Evolutionary conservation across 1,139 yeast genomes (phyloP), one percentile per base, ranked within the genome.

Genomic region (Lodderomyces beijingensis): DNA sequence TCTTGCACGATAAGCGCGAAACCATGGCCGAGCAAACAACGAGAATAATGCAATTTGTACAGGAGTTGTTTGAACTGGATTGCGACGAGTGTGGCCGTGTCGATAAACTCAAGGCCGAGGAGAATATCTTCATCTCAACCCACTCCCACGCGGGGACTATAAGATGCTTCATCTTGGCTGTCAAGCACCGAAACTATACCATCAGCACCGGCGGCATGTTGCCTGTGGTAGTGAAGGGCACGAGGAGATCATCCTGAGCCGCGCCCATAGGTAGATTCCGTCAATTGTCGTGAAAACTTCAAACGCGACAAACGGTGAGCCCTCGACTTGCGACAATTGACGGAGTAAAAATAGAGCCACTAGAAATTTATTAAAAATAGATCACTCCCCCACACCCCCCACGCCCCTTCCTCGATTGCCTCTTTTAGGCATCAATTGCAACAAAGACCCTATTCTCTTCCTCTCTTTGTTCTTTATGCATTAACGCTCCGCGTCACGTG

Each of bases 191-290:
- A 34, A 59, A 59, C 31, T 79, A 77, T 45, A 64, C 76, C 14
- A 65, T 79, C 26, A 68, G 74, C n/a, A 77, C 84, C 0, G 86
- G 86, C 1, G 85, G 84, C 4, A 75, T 79, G 77, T 68, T 79
- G 16, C 85, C 86, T 2, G 63, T 78, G 14, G 69, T 79, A 13
- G 69, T 79, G 7, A 68, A 65, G 44, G 76, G 55, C 5, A 53
- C 64, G 45, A 57, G 30, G 28, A 30, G 32, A 27, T 9, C 13
- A 19, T 19, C 7, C 7, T 19, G 21, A 10, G 10, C 9, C 10
- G 21, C 21, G 9, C 21, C 10, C 7, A n/a, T n/a, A n/a, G n/a
- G n/a, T n/a, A n/a, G n/a, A n/a, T n/a, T n/a, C n/a, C n/a, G n/a
- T n/a, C n/a, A n/a, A n/a, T n/a, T n/a, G n/a, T n/a, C n/a, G n/a